These are phyloP conservation scores for Fusarium nanum DNA, from an alignment of 2,329 filamentous ascomycete genomes.

Conservation along the genomic window DNA sequence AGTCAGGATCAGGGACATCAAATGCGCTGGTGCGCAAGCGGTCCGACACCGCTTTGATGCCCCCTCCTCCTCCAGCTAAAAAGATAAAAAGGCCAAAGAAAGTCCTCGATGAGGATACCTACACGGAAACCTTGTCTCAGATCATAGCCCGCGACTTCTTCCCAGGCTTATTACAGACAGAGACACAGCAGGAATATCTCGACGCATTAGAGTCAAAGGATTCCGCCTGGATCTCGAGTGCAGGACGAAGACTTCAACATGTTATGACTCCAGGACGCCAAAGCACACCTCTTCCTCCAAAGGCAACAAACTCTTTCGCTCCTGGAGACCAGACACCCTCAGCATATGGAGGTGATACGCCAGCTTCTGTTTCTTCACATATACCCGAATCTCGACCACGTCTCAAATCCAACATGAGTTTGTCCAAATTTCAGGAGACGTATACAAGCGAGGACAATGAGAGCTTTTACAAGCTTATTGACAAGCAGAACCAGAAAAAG, in stretches of 20 bases:
- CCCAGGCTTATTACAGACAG: slow-evolving; percentile 85
- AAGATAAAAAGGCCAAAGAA: slow-evolving; percentile 91
- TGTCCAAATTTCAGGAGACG: slow-evolving; percentile 87
- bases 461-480: slow-evolving; percentile 91
- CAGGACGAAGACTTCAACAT: slow-evolving; percentile 76
- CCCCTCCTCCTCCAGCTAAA: slow-evolving; percentile 84
- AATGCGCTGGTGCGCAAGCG: slow-evolving; percentile 75
- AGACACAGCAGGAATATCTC: slow-evolving; percentile 91
- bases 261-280: slow-evolving; percentile 82
- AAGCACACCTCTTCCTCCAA: slow-evolving; percentile 38
- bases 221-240: slow-evolving; percentile 85
- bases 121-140: slow-evolving; percentile 88
- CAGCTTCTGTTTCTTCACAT: slow-evolving; percentile 65
- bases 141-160: slow-evolving; percentile 99
- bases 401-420: slow-evolving; percentile 81
- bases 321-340: slow-evolving; percentile 68
- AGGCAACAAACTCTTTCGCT: slow-evolving; percentile 37
- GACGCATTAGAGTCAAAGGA: slow-evolving; percentile 90
- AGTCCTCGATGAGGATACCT: slow-evolving; percentile 92
- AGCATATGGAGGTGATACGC: slow-evolving; percentile 78
- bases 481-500: slow-evolving; percentile 87
- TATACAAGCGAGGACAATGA: slow-evolving; percentile 99
- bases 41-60: slow-evolving; percentile 79
- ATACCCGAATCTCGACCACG: slow-evolving; percentile 56
- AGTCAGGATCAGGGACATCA: slow-evolving; percentile 53